phyloP scores from a whole-genome alignment of 768 basidiomycete species.

The Naganishia randhawae region DNA sequence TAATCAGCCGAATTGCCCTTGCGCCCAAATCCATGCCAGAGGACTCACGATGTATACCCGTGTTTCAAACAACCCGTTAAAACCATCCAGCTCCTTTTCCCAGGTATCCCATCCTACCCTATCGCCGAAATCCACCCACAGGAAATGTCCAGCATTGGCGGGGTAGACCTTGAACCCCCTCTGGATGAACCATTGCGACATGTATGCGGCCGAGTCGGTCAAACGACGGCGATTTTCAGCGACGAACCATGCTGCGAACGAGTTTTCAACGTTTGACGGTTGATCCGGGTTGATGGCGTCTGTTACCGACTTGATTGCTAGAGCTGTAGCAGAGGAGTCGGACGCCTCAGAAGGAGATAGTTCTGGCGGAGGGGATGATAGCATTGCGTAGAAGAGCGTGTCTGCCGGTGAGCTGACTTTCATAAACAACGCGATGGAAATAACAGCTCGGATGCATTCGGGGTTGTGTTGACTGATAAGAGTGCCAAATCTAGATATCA shows the following conservation, averaged over 20 bases:
- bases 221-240: conserved; percentile 25
- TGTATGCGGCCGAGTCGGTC: conserved; percentile 34
- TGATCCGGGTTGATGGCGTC: neutral
- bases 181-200: conserved; percentile 41
- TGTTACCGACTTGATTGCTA: neutral
- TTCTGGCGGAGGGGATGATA: conserved; percentile 17
- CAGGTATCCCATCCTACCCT: conserved; percentile 37
- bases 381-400: conserved; percentile 28
- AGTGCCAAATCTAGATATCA: conserved; percentile 38
- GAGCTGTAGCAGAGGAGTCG: neutral
- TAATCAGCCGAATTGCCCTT: too few relatives aligned
- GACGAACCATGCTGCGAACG: conserved; percentile 17
- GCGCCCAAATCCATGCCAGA: neutral
- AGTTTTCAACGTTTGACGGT: neutral
- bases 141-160: conserved; percentile 46
- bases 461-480: conserved; percentile 47
- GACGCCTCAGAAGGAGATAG: neutral
- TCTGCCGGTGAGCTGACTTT: conserved; percentile 39
- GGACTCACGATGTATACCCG: conserved; percentile 47
- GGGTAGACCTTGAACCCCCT: conserved; percentile 41
- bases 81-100: conserved; percentile 41
- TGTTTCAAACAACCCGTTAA: conserved; percentile 43
- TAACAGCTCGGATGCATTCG: conserved; percentile 42
- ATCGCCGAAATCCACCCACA: conserved; percentile 46
- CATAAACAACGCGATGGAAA: conserved; percentile 47